Conservation (phyloP, 2,329 filamentous ascomycete species). For the Diaporthe citrichinensis region DNA sequence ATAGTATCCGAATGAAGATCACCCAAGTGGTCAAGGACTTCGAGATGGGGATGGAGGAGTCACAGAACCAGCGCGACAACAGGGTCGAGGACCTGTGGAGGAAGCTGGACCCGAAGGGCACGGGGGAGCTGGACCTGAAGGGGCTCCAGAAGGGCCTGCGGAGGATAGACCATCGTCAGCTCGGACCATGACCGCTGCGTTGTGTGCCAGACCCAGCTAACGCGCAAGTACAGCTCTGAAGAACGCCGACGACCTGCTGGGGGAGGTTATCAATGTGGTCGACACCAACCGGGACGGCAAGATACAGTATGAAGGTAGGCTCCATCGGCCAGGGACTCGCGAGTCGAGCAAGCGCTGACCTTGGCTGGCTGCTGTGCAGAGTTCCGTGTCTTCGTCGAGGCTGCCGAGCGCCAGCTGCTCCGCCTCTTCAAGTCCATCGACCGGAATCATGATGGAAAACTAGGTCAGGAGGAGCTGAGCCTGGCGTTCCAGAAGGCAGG, state of each 20-base stretch:
- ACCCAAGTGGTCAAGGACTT: constrained; percentile 66
- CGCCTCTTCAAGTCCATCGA: constrained; percentile 90
- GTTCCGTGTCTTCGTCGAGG: constrained; percentile 89
- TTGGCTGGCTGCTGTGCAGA: constrained; percentile 66
- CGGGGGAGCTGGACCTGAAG: constrained; percentile 86
- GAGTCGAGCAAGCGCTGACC: constrained; percentile 30
- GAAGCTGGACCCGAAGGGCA: constrained; percentile 81
- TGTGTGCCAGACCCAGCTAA: constrained; percentile 28
- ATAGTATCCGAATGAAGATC: constrained; percentile 56
- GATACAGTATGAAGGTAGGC: constrained; percentile 89
- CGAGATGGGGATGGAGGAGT: constrained; percentile 80
- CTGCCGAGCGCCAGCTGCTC: constrained; percentile 87
- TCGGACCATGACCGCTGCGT: constrained; percentile 31
- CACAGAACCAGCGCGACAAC: constrained; percentile 82
- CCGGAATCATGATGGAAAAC: constrained; percentile 83
- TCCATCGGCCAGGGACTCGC: background rate
- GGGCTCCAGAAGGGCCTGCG: constrained; percentile 87
- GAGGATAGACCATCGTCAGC: constrained; percentile 90
- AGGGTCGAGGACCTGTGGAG: constrained; percentile 88
- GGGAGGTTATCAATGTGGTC: constrained; percentile 83
- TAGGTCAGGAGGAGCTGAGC: constrained; percentile 88
- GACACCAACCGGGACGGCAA: constrained; percentile 88
- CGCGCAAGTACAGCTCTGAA: constrained; percentile 73
- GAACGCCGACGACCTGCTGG: constrained; percentile 89
- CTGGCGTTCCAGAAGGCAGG: constrained; percentile 84